Percentiles rank a stretch among this genome's conserved stretches.
Conservation (phyloP, 2,329 filamentous ascomycete genomes). For the Aspergillus ochraceoroseus region DNA sequence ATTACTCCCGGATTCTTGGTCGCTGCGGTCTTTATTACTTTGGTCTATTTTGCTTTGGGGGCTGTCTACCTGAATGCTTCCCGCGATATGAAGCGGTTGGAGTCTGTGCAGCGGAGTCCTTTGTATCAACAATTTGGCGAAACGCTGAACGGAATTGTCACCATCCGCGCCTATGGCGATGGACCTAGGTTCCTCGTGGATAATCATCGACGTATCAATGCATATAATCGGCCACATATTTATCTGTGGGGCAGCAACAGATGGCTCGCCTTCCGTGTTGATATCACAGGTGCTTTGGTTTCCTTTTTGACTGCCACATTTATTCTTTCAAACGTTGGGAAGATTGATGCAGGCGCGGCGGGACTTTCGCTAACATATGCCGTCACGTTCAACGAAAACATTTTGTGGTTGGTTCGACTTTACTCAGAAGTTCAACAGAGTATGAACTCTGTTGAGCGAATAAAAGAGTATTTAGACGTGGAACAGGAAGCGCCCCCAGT, state of each 20-base stretch:
- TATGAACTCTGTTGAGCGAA: conserved; percentile 97
- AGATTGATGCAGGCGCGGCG: conserved; percentile 82
- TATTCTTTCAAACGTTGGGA: conserved; percentile 75
- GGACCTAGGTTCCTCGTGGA: conserved; percentile 90
- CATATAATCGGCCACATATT: conserved; percentile 87
- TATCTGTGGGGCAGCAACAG: conserved; percentile 95
- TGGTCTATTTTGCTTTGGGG: conserved; percentile 76
- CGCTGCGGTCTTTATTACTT: conserved; percentile 76
- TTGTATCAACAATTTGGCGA: conserved; percentile 98
- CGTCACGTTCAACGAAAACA: conserved; percentile 93
- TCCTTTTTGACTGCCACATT: conserved; percentile 92
- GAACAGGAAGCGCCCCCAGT: conserved; percentile 83
- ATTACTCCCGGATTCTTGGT: conserved; percentile 91
- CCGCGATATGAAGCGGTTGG: conserved; percentile 89
- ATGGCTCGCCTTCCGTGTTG: conserved; percentile 91
- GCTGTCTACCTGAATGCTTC: conserved; percentile 87
- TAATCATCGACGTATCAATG: conserved; percentile 82
- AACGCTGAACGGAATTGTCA: conserved; percentile 89
- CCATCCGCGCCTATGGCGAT: conserved; percentile 93
- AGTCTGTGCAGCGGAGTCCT: conserved; percentile 89
- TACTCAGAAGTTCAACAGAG: conserved; percentile 97
- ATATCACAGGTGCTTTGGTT: conserved; percentile 83
- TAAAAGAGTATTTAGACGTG: conserved; percentile 95
- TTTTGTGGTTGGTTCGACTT: conserved; percentile 90
- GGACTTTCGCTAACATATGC: conserved; percentile 94